phyloP scores from a whole-genome alignment of 805 yeast genomes.

The Lachancea dasiensis region DNA sequence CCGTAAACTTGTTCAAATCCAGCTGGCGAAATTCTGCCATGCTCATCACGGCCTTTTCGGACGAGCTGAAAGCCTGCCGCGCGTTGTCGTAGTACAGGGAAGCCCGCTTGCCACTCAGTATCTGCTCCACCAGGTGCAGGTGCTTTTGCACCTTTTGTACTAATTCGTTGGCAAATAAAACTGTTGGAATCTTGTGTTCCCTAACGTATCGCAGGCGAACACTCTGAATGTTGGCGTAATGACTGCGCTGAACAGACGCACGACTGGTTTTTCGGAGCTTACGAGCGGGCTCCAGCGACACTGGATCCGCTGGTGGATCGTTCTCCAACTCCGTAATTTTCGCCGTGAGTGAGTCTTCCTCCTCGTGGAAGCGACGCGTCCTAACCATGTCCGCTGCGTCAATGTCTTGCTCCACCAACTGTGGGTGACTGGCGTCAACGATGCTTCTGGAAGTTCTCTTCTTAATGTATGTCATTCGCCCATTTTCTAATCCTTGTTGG shows the following conservation, averaged over 20 bases:
- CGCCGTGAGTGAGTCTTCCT: not conserved
- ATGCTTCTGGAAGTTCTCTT: too few species aligned
- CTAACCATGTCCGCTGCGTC: conserved; percentile 2
- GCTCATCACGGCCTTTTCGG: conserved; percentile 41
- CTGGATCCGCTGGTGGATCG: not conserved
- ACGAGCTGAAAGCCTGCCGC: conserved; percentile 33
- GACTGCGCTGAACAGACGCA: not conserved
- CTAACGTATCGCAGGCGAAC: conserved; percentile 1
- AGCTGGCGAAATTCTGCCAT: conserved; percentile 41
- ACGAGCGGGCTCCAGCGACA: not conserved
- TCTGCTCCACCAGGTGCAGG: conserved; percentile 32
- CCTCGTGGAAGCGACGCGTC: not conserved
- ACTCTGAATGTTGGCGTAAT: not conserved
- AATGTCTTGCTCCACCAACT: conserved; percentile 3
- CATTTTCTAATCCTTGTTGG: too few species aligned
- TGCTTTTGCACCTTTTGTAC: conserved; percentile 28
- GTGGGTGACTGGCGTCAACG: too few species aligned
- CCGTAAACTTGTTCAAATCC: conserved; percentile 41
- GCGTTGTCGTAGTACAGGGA: conserved; percentile 52
- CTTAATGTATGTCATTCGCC: too few species aligned
- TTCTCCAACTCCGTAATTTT: not conserved
- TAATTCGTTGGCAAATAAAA: conserved; percentile 30
- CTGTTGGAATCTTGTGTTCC: conserved; percentile 21
- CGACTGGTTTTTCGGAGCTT: not conserved
- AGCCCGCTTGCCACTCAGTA: conserved; percentile 39